A percentile compares a stretch with the other conserved stretches of the same genome.
These are phyloP conservation scores for Microsporum canis DNA, from an alignment of 2,329 filamentous ascomycete genomes.

Conservation along the genomic window DNA sequence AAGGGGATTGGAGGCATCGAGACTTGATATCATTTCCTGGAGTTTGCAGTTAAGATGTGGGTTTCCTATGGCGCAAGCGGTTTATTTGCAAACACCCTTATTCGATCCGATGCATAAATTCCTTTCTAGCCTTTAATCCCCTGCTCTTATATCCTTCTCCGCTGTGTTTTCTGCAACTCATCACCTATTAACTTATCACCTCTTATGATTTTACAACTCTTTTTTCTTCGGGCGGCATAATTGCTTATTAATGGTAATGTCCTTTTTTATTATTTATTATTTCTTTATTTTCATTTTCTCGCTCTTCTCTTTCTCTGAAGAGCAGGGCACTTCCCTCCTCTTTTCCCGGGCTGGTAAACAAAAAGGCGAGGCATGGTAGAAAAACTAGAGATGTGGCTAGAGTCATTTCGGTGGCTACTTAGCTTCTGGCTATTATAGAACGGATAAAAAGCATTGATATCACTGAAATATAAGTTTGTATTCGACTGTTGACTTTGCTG, in stretches of 20 bases:
- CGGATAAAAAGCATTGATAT: background rate
- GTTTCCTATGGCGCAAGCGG: slow-evolving; percentile 1
- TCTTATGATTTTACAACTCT: background rate
- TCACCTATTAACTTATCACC: background rate
- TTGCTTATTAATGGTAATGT: slow-evolving; percentile 6
- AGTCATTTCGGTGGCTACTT: background rate
- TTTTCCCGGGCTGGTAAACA: background rate
- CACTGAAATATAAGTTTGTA: background rate
- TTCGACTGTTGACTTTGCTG: background rate
- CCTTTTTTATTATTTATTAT: background rate
- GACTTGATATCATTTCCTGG: slow-evolving; percentile 6
- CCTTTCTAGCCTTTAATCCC: background rate
- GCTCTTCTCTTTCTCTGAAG: background rate
- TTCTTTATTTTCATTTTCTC: background rate
- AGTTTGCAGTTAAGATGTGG: slow-evolving; percentile 4
- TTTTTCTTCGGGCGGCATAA: background rate
- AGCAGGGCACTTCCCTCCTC: background rate
- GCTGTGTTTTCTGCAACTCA: background rate
- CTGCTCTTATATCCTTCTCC: background rate
- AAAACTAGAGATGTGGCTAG: background rate
- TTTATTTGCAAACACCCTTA: slow-evolving; percentile 3
- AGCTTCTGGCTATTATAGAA: background rate
- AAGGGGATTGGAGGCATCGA: slow-evolving; percentile 3
- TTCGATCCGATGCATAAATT: background rate
- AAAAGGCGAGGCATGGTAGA: background rate